Base-by-base conservation (phyloP, 108 stramenopile species). In the Thalassiosira profunda region DNA sequence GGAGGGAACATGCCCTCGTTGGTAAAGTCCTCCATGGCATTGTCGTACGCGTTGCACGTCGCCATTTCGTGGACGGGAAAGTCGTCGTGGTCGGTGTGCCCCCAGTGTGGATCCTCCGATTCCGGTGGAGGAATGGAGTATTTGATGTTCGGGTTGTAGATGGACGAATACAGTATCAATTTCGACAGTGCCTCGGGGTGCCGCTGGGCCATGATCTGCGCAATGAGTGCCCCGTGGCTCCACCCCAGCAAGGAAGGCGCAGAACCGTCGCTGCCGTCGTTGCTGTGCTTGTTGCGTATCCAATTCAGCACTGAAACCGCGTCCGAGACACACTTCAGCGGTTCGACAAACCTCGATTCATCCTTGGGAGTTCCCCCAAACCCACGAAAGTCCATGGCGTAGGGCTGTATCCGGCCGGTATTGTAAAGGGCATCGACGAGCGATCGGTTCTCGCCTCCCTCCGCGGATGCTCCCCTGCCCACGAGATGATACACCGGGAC, bases 341-440 rank as follows among this genome's bases (percentile, higher is more conserved):
- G 94, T 43, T 88, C 85, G 3, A 91, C 91, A 46, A 59, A 74
- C 4, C 81, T 72, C 8, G 80, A 75, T 1, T 28, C 67, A 72
- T 93, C 91, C 14, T 59, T 35, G 18, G 90, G 91, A 0, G 94
- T 95, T 9, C 88, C 89, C 46, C 94, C 94, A 77, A 95, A 95
- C 24, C 94, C 94, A 28, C 94, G 79, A 81, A 95, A 95, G 55
- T 95, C 94, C 91, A 95, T 91, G 28, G 84, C 70, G 57, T 95
- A 95, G 2, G 88, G 86, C 63, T 84, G 81, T n/a, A 94, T 63
- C 8, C 47, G 26, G 1, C 81, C 70, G 31, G 81, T 67, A 17
- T 72, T 72, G 43, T 66, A 63, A 6, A 94, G 53, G 29, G 86
- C 79, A 63, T 90, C 88, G 81, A 92, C 82, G 46, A 94, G 67